These are phyloP conservation scores for Helicocarpus griseus DNA, from an alignment of 2,329 filamentous ascomycete species.

Conservation along the genomic window DNA sequence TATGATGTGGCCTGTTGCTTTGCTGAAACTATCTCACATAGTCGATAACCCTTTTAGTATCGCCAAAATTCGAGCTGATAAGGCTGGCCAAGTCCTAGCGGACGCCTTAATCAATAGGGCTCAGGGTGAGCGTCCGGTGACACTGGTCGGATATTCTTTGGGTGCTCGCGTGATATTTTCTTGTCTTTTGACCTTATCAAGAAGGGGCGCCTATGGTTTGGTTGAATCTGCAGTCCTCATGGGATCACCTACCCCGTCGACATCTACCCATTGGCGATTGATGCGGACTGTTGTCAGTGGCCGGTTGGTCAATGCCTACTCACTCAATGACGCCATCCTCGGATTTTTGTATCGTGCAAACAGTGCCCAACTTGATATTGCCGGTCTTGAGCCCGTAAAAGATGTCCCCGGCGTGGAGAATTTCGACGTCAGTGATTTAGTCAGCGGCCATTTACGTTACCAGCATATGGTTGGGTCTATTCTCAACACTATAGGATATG, in stretches of 20 bases:
- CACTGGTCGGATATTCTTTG: constrained; percentile 70
- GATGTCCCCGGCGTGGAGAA: constrained; percentile 49
- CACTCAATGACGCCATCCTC: constrained; percentile 76
- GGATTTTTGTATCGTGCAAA: constrained; percentile 80
- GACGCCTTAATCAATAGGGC: constrained; percentile 74
- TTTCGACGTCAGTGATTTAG: constrained; percentile 54
- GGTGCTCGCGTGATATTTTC: constrained; percentile 75
- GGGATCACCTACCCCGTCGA: constrained; percentile 67
- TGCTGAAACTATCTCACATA: constrained; percentile 56
- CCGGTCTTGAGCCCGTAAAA: constrained; percentile 66
- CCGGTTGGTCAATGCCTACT: constrained; percentile 78
- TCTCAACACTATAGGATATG: constrained; percentile 57
- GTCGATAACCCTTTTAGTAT: constrained; percentile 77
- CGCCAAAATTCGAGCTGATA: constrained; percentile 66
- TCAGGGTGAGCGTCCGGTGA: constrained; percentile 73
- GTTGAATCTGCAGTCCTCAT: constrained; percentile 77
- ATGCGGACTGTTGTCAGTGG: constrained; percentile 72
- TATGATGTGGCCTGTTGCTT: constrained; percentile 59
- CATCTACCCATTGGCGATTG: constrained; percentile 61
- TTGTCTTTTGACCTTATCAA: constrained; percentile 66
- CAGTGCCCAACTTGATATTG: constrained; percentile 71
- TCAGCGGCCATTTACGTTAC: constrained; percentile 62
- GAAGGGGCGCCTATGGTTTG: constrained; percentile 70
- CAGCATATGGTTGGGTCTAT: constrained; percentile 57
- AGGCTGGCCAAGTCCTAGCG: constrained; percentile 68